A percentile compares a stretch with the other conserved stretches of the same genome.
Evolutionary conservation across 345 rosid genomes (phyloP).

Genomic region (Laguncularia racemosa): DNA sequence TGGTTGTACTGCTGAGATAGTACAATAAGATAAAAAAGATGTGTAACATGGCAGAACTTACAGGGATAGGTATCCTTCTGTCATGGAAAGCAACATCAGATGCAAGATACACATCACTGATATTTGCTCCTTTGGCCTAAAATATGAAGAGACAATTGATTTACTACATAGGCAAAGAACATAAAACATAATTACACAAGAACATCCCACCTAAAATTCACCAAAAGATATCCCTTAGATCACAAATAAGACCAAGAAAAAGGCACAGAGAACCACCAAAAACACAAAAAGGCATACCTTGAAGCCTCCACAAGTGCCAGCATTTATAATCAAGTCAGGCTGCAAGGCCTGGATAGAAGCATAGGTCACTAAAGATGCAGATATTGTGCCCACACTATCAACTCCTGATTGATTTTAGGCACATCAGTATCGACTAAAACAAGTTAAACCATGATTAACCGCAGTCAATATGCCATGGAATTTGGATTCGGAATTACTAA

Average conservation of each 20-base stretch:
- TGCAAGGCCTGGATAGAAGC: constrained; percentile 67
- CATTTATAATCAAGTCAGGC: constrained; percentile 80
- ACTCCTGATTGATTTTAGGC: constrained; percentile 50
- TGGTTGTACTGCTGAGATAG: no score
- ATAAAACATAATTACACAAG: no score
- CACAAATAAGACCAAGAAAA: no score
- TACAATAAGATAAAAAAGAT: not conserved
- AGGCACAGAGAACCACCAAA: not conserved
- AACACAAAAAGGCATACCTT: constrained; percentile 36
- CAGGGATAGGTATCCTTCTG: constrained; percentile 92
- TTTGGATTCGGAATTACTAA: not conserved
- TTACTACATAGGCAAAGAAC: not conserved
- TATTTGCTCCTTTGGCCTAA: constrained; percentile 75
- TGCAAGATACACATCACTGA: constrained; percentile 63
- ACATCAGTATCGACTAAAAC: not conserved
- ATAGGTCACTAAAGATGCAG: constrained; percentile 81
- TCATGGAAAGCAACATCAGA: constrained; percentile 90
- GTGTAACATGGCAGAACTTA: constrained; percentile 18
- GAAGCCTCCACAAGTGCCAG: constrained; percentile 96
- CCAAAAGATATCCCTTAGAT: no score
- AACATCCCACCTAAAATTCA: no score
- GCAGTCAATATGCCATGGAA: not conserved
- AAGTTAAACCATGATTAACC: not conserved
- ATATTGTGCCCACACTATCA: constrained; percentile 75
- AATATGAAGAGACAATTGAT: constrained; percentile 5